A percentile compares a stretch with the other conserved stretches of the same genome.
Evolutionary conservation across 768 basidiomycete species (phyloP).

Genomic region (Lentinula boryana): DNA sequence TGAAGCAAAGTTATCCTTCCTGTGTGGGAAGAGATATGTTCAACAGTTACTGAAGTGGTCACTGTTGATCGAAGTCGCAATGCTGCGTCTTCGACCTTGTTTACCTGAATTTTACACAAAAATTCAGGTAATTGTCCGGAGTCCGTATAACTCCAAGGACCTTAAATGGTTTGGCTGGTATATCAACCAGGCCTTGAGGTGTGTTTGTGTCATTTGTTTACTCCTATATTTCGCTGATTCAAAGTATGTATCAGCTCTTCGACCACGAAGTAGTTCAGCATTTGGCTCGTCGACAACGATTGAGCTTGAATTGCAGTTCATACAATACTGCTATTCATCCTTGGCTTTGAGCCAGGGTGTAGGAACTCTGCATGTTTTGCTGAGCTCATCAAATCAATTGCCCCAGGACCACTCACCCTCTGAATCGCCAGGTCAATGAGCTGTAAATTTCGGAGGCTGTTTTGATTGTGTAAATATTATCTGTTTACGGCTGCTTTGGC

Average conservation of each 20-base stretch:
- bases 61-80: not conserved
- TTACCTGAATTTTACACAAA: not conserved
- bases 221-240: not conserved
- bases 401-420: slow-evolving; percentile 9
- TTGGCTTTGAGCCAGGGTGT: not conserved
- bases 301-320: not conserved
- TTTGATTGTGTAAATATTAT: not conserved
- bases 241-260: not conserved
- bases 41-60: not conserved
- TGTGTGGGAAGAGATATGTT: not conserved
- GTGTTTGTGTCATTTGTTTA: not conserved
- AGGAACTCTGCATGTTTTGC: not conserved
- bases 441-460: not conserved
- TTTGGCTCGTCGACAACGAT: too few relatives aligned
- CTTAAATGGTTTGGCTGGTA: not conserved
- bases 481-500: not conserved
- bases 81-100: too few relatives aligned
- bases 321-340: too few relatives aligned
- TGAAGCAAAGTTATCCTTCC: not conserved
- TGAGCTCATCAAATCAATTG: slow-evolving; percentile 14
- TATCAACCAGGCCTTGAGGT: not conserved
- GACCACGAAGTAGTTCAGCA: not conserved
- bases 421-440: not conserved
- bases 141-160: not conserved
- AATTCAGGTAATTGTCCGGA: not conserved